These are phyloP conservation scores for Neonectria neomacrospora DNA, from an alignment of 2,329 filamentous ascomycete genomes.

Conservation along the genomic window DNA sequence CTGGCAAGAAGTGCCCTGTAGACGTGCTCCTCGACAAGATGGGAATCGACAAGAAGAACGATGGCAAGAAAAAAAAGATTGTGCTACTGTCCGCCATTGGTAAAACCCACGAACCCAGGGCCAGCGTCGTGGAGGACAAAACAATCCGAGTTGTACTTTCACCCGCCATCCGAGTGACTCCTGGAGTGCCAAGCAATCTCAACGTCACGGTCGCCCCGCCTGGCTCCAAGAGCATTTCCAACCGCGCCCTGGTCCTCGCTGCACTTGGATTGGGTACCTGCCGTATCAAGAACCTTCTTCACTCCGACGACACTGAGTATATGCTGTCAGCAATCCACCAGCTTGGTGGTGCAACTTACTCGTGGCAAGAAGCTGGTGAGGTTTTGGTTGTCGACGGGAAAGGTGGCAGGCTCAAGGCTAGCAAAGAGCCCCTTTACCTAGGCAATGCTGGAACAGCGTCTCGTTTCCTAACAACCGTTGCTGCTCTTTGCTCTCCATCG, in stretches of 20 bases:
- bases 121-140: conserved; percentile 87
- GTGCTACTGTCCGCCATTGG: conserved; percentile 93
- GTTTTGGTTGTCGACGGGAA: conserved; percentile 89
- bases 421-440: conserved; percentile 82
- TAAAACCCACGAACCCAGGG: conserved; percentile 85
- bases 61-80: conserved; percentile 94
- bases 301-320: conserved; percentile 96
- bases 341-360: conserved; percentile 87
- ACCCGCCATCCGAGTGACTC: conserved; percentile 77
- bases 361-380: conserved; percentile 95
- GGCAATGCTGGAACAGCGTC: conserved; percentile 97
- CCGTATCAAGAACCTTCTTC: conserved; percentile 89
- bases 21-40: conserved; percentile 90
- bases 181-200: conserved; percentile 74
- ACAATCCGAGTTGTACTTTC: conserved; percentile 87
- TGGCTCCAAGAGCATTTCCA: conserved; percentile 97
- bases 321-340: conserved; percentile 93
- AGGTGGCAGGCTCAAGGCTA: conserved; percentile 85
- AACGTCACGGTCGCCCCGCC: conserved; percentile 85
- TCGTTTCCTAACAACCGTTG: conserved; percentile 92
- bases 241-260: conserved; percentile 92
- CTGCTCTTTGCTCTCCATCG: conserved; percentile 80
- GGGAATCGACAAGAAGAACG: conserved; percentile 99
- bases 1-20: conserved; percentile 87
- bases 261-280: conserved; percentile 88